Percentiles rank a stretch among this genome's conserved stretches.
Evolutionary conservation across 805 yeast species (phyloP).

Genomic region (Lipomyces sp.): DNA sequence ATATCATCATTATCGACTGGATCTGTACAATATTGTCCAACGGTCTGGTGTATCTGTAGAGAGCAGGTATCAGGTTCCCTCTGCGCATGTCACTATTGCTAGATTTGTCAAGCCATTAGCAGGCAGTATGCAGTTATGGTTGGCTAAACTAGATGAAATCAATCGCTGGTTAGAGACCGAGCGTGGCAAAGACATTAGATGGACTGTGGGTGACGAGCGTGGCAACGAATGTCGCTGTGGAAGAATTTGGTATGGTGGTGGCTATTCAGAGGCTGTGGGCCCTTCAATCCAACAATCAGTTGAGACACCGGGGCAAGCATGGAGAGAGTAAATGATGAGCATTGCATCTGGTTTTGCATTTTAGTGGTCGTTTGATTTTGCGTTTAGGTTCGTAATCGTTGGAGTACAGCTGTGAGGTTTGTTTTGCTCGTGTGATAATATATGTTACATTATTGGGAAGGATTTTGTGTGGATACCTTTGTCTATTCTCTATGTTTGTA

Average conservation of each 20-base stretch:
- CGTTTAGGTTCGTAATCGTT: not conserved
- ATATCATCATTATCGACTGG: constrained; percentile 35
- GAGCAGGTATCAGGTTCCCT: constrained; percentile 37
- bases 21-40: constrained; percentile 23
- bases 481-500: not conserved
- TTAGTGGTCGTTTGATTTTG: not conserved
- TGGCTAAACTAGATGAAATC: constrained; percentile 29
- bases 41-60: constrained; percentile 27
- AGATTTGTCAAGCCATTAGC: constrained; percentile 31
- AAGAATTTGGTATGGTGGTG: constrained; percentile 40
- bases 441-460: not conserved
- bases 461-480: not conserved
- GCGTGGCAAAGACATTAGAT: constrained; percentile 10
- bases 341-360: too few species aligned
- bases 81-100: constrained; percentile 40
- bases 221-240: constrained; percentile 35
- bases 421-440: not conserved
- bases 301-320: not conserved
- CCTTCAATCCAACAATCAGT: not conserved
- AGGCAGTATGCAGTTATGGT: constrained; percentile 23
- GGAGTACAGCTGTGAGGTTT: not conserved
- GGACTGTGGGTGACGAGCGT: constrained; percentile 35
- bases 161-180: constrained; percentile 25
- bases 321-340: not conserved
- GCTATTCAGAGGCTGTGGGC: constrained; percentile 25